A percentile compares a stretch with the other conserved stretches of the same genome.
phyloP scores from a whole-genome alignment of 208 protist species.

The Crithidia sp. region DNA sequence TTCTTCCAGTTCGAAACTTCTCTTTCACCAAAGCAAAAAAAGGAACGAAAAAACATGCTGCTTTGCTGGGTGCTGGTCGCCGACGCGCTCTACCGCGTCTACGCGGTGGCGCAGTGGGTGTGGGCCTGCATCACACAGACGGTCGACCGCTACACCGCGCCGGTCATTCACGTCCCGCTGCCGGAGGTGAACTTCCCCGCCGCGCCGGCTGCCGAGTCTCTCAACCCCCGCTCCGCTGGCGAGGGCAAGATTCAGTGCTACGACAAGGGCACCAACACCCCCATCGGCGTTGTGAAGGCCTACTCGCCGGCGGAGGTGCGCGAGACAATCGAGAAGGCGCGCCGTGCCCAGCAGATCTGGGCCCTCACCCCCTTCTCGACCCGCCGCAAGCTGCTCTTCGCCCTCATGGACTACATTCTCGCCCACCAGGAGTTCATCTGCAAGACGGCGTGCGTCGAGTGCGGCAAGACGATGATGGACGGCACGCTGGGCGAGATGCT shows the following conservation, averaged over 20 bases:
- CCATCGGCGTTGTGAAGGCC: constrained; percentile 76
- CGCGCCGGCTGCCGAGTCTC: constrained; percentile 47
- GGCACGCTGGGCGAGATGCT: constrained; percentile 90
- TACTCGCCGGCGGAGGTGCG: constrained; percentile 76
- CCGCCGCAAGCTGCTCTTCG: constrained; percentile 81
- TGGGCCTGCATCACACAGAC: constrained; percentile 48
- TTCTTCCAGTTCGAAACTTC: too few species aligned
- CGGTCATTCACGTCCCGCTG: constrained; percentile 69
- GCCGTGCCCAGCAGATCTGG: constrained; percentile 82
- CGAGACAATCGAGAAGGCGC: constrained; percentile 62
- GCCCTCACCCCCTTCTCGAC: constrained; percentile 87
- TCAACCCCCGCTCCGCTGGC: constrained; percentile 72
- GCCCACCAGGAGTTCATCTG: constrained; percentile 83
- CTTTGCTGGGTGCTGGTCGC: constrained; percentile 49
- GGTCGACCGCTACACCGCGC: constrained; percentile 83
- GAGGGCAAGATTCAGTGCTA: constrained; percentile 88
- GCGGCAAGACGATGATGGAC: constrained; percentile 94
- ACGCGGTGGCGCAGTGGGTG: constrained; percentile 56
- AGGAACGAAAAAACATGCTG: constrained; percentile 36
- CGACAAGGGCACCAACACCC: constrained; percentile 88
- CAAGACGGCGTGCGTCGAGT: constrained; percentile 87
- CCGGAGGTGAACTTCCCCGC: constrained; percentile 62
- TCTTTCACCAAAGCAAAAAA: constrained; percentile 4
- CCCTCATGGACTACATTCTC: constrained; percentile 90
- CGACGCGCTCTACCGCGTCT: constrained; percentile 64